Conservation (phyloP, 257 asterid genomes). For the Voacanga thouarsii region DNA sequence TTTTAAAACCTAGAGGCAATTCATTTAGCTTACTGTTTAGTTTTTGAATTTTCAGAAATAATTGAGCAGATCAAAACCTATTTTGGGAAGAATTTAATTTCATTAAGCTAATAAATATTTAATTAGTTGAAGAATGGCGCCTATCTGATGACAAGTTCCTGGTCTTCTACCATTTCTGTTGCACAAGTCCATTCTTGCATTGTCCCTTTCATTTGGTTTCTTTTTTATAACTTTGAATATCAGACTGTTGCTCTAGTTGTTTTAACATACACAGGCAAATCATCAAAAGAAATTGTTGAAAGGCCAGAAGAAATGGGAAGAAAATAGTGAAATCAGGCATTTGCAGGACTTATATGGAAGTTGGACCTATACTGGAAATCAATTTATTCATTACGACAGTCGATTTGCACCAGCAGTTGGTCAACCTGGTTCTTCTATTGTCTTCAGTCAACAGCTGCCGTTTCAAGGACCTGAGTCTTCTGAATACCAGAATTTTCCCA, state of each 20-base stretch:
- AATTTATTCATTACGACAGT: conserved; percentile 33
- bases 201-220: conserved; percentile 1
- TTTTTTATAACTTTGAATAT: conserved; percentile 29
- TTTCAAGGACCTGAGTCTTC: conserved; percentile 39
- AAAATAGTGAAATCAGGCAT: conserved; percentile 36
- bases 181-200: background rate
- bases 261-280: conserved; percentile 45
- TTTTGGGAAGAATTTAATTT: background rate
- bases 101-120: background rate
- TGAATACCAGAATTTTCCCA: conserved; percentile 38
- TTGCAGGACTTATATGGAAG: conserved; percentile 37
- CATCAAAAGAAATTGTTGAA: conserved; percentile 42
- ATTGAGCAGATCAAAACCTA: background rate
- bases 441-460: conserved; percentile 34
- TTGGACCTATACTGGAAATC: conserved; percentile 45
- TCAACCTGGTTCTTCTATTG: conserved; percentile 42
- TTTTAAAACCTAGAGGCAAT: background rate
- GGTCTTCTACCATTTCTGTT: background rate
- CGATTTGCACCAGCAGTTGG: conserved; percentile 39
- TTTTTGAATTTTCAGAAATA: background rate
- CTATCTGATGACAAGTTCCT: background rate
- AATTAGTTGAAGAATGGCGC: background rate
- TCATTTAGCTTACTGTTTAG: background rate
- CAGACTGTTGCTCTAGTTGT: conserved; percentile 54
- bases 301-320: conserved; percentile 38